Evolutionary conservation across 2,329 filamentous ascomycete species (phyloP).

Genomic region (Apiospora koreana): DNA sequence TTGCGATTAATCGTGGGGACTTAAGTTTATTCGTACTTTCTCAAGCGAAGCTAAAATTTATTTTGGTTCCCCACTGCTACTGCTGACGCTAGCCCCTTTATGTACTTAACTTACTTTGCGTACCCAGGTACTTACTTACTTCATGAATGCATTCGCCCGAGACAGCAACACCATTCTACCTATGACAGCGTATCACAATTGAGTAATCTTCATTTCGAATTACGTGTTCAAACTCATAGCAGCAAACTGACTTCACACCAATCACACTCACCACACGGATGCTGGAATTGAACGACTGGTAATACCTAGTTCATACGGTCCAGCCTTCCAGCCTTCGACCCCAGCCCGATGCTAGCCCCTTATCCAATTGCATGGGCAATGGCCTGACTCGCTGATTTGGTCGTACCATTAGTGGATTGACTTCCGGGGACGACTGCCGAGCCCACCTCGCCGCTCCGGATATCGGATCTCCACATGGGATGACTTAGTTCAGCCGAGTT

Average conservation of each 20-base stretch:
- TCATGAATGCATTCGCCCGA: no score
- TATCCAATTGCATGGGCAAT: not conserved
- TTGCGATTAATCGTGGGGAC: not conserved
- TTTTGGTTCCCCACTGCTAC: not conserved
- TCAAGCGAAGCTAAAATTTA: not conserved
- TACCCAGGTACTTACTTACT: no score
- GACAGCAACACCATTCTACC: no score
- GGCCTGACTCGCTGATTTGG: not conserved
- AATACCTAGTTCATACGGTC: no score
- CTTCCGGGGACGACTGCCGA: not conserved
- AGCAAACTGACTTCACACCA: no score
- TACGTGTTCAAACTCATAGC: no score
- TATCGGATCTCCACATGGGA: not conserved
- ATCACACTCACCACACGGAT: no score
- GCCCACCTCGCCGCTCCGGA: not conserved
- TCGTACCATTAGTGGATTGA: not conserved
- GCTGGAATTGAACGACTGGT: no score
- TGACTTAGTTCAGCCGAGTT: not conserved
- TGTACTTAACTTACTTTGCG: no score
- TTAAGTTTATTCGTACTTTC: not conserved
- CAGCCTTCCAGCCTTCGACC: no score
- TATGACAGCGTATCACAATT: no score
- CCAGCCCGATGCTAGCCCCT: not conserved
- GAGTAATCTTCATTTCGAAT: no score
- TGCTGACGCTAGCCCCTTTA: not conserved